phyloP scores from a whole-genome alignment of 2,329 filamentous ascomycete species.

The Beauveria medogensis region DNA sequence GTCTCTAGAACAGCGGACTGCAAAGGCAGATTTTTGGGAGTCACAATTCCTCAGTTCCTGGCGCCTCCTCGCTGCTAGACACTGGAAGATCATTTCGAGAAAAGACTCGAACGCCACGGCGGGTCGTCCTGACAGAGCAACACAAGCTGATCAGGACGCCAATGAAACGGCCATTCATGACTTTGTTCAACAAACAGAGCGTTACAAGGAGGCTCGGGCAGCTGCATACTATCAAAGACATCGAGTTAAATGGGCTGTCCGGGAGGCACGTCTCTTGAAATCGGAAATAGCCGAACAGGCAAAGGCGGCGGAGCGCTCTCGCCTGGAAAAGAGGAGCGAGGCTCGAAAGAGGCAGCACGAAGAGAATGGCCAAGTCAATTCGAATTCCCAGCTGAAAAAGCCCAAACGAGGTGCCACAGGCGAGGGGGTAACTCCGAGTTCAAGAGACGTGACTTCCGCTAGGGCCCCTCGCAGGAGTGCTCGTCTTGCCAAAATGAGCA shows the following conservation, averaged over 20 bases:
- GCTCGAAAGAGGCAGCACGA: not conserved
- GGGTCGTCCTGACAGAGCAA: not conserved
- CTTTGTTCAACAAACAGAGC: not conserved
- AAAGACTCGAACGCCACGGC: not conserved
- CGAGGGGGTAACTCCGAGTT: too few species aligned
- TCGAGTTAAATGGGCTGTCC: not conserved
- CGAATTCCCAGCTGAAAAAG: not conserved
- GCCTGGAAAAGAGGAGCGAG: not conserved
- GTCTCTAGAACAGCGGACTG: not conserved
- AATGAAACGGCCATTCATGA: not conserved
- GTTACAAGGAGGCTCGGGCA: not conserved
- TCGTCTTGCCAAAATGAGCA: not conserved
- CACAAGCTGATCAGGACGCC: not conserved
- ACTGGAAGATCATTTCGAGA: too few species aligned
- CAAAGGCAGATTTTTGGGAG: not conserved
- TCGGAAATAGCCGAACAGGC: not conserved
- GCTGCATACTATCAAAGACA: not conserved
- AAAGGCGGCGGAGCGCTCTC: not conserved
- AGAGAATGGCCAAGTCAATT: not conserved
- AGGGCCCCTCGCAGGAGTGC: not conserved
- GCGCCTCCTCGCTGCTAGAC: too few species aligned
- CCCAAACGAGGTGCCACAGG: not conserved
- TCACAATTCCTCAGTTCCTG: too few species aligned
- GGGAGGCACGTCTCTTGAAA: not conserved
- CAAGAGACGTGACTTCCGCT: not conserved